phyloP scores from a whole-genome alignment of 202 grass and related monocot genomes.

The Elaeis oleifera region DNA sequence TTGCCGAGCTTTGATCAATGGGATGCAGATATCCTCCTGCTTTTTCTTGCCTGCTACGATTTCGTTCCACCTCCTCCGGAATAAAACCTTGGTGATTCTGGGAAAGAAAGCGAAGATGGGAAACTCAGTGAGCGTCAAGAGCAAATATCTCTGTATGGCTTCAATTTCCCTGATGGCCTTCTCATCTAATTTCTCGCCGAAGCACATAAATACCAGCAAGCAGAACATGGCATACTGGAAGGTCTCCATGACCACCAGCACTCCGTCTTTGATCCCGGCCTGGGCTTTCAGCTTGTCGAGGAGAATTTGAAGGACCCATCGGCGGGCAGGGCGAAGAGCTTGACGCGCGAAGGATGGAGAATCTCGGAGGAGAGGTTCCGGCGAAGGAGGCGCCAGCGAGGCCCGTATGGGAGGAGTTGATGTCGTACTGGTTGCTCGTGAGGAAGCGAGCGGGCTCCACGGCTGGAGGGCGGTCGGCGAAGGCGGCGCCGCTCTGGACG shows the following conservation, averaged over 20 bases:
- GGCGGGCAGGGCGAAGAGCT: constrained; percentile 12
- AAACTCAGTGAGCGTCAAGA: background rate
- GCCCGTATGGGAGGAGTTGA: constrained; percentile 18
- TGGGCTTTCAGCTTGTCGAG: background rate
- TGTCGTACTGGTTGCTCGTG: background rate
- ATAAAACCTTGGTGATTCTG: too few relatives aligned
- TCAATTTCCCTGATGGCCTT: constrained; percentile 15
- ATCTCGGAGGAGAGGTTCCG: constrained; percentile 25
- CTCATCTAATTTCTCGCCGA: constrained; percentile 1
- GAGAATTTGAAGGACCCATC: constrained; percentile 15
- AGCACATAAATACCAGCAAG: constrained; percentile 35
- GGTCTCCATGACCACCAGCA: background rate
- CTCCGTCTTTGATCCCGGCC: background rate
- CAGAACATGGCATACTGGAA: constrained; percentile 27
- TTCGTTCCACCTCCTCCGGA: too few relatives aligned
- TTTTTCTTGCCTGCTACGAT: background rate
- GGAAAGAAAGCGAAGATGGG: constrained; percentile 27
- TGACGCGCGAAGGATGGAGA: constrained; percentile 3
- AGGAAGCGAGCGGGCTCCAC: background rate
- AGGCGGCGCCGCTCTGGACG: constrained; percentile 23
- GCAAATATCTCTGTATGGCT: background rate
- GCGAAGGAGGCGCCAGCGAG: constrained; percentile 31
- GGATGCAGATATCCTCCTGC: constrained; percentile 12
- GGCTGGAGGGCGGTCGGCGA: constrained; percentile 17
- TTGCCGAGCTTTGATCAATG: constrained; percentile 4